Evolutionary conservation across 768 basidiomycete species (phyloP).

Genomic region (Hydnum rufescens): DNA sequence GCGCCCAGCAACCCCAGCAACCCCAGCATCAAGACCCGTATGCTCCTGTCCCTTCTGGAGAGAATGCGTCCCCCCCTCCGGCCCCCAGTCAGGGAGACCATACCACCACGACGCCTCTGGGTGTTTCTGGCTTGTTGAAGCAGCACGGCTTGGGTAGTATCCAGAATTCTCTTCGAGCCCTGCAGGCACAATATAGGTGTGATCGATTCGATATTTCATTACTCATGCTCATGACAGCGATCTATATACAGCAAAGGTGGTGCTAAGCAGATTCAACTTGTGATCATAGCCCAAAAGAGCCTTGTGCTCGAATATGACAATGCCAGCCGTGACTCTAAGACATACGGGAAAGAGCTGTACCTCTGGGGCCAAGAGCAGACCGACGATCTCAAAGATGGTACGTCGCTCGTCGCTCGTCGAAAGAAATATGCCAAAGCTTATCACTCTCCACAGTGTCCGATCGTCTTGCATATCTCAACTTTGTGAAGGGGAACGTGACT

Average conservation of each 20-base stretch:
- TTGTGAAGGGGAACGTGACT: constrained; percentile 49
- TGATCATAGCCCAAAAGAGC: constrained; percentile 62
- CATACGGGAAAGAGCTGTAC: constrained; percentile 69
- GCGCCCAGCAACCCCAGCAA: not conserved
- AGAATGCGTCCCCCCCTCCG: not conserved
- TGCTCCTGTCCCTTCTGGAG: too few species aligned
- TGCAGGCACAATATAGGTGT: constrained; percentile 1
- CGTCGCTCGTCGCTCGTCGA: not conserved
- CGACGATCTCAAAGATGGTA: constrained; percentile 41
- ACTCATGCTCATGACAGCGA: too few species aligned
- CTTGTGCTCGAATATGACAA: constrained; percentile 55
- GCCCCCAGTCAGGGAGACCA: not conserved
- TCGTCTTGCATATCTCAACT: constrained; percentile 65
- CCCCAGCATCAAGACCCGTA: not conserved
- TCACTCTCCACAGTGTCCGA: constrained; percentile 26
- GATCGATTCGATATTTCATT: not conserved
- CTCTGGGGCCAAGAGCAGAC: constrained; percentile 60
- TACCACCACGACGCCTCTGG: not conserved
- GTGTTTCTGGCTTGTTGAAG: not conserved
- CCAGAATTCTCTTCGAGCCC: not conserved
- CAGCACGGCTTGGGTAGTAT: not conserved
- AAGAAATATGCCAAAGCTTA: not conserved
- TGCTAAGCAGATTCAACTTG: constrained; percentile 32
- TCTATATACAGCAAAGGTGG: too few species aligned
- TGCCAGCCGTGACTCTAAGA: constrained; percentile 42